Conservation (phyloP, 192 early-diverging fungal species). For the Haplosporangium gracile region DNA sequence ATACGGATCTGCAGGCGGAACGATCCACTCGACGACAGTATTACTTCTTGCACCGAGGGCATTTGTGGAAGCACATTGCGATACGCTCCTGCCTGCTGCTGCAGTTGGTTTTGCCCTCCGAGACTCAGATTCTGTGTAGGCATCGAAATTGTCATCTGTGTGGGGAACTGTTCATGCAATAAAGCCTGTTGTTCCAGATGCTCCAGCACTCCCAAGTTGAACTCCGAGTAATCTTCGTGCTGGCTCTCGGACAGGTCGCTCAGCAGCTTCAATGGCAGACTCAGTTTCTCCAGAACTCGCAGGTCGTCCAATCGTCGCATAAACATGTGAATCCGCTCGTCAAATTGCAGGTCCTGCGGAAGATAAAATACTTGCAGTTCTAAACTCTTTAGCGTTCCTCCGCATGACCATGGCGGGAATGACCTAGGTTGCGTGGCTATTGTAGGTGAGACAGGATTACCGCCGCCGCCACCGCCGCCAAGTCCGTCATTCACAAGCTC, state of each 20-base stretch:
- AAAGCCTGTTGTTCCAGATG: constrained; percentile 7
- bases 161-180: neutral
- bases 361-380: constrained; percentile 19
- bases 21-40: neutral
- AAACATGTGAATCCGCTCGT: constrained; percentile 19
- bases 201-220: constrained; percentile 16
- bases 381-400: neutral
- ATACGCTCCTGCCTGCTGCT: constrained; percentile 1
- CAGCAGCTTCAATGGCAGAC: constrained; percentile 23
- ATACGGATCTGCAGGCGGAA: constrained; percentile 9
- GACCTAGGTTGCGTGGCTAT: neutral
- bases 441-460: neutral
- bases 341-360: constrained; percentile 17
- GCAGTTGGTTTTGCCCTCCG: neutral
- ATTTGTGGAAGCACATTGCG: constrained; percentile 22
- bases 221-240: constrained; percentile 1
- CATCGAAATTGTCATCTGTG: neutral
- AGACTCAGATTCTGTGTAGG: neutral
- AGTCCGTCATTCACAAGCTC: neutral
- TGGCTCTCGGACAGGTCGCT: constrained; percentile 34
- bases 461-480: neutral
- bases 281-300: constrained; percentile 16
- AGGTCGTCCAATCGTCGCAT: constrained; percentile 26
- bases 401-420: constrained; percentile 24
- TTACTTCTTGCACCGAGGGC: constrained; percentile 23